Conservation (phyloP, 805 yeast species). For the Starmerella bombicola region DNA sequence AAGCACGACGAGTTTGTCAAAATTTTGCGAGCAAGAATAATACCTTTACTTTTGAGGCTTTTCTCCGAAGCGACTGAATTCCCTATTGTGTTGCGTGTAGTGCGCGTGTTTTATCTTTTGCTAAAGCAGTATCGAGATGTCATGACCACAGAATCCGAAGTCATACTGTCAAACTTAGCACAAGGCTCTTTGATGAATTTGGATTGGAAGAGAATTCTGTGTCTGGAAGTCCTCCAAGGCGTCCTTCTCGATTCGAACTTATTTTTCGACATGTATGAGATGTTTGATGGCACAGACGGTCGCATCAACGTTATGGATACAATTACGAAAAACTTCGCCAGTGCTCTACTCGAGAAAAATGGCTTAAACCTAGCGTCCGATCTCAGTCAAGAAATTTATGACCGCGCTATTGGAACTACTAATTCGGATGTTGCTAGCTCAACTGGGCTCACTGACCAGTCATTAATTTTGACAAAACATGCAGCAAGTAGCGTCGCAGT, state of each 20-base stretch:
- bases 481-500: conserved; percentile 8
- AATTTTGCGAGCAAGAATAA: conserved; percentile 51
- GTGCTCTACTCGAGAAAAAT: conserved; percentile 7
- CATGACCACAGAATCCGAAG: conserved; percentile 67
- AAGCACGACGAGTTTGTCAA: conserved; percentile 52
- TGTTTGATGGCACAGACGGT: conserved; percentile 46
- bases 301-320: conserved; percentile 11
- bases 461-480: conserved; percentile 5
- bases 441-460: background rate
- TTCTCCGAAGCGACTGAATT: conserved; percentile 48
- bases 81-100: conserved; percentile 59
- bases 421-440: background rate
- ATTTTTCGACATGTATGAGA: conserved; percentile 41
- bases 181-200: conserved; percentile 54
- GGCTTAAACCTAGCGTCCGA: conserved; percentile 15
- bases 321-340: conserved; percentile 12
- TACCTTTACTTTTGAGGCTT: conserved; percentile 62
- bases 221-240: conserved; percentile 58
- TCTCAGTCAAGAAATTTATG: conserved; percentile 2
- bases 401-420: background rate
- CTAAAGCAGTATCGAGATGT: conserved; percentile 48
- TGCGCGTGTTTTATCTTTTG: conserved; percentile 54
- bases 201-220: conserved; percentile 60
- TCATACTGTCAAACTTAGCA: conserved; percentile 59
- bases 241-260: conserved; percentile 45